Conservation (phyloP, 345 rosid genomes). For the Tarenaya hassleriana region DNA sequence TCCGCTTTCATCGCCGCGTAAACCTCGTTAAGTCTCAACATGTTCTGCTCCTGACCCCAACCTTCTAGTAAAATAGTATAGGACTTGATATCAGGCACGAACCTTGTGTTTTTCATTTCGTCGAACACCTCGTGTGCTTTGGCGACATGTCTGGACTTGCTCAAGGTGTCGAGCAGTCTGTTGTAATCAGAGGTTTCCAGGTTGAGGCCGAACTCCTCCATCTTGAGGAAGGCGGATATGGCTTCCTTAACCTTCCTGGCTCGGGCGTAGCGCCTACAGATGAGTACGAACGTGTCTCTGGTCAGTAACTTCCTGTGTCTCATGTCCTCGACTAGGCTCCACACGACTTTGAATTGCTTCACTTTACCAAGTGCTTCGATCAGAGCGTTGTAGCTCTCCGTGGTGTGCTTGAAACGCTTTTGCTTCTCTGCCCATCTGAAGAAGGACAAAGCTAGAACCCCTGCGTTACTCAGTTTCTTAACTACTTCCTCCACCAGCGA, state of each 20-base stretch:
- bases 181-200: conserved; percentile 53
- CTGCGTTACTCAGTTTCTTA: conserved; percentile 73
- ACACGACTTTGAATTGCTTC: conserved; percentile 63
- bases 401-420: conserved; percentile 43
- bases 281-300: conserved; percentile 66
- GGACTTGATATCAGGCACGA: conserved; percentile 60
- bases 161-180: conserved; percentile 53
- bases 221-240: conserved; percentile 54
- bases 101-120: conserved; percentile 59
- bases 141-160: conserved; percentile 62
- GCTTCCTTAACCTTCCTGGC: conserved; percentile 71
- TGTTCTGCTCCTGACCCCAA: conserved; percentile 65
- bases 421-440: conserved; percentile 78
- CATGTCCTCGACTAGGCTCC: conserved; percentile 67
- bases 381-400: conserved; percentile 60
- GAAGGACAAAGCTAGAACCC: conserved; percentile 57
- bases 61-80: conserved; percentile 76
- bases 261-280: conserved; percentile 68
- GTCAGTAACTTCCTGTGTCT: conserved; percentile 46
- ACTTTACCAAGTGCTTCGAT: conserved; percentile 81
- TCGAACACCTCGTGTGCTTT: conserved; percentile 84
- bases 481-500: conserved; percentile 45
- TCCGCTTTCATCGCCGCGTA: conserved; percentile 64
- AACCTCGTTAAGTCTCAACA: conserved; percentile 55
- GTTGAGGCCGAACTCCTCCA: conserved; percentile 65